Percentiles rank a stretch among this genome's conserved stretches.
These are phyloP conservation scores for Xylaria grammica DNA, from an alignment of 495 filamentous ascomycete species.

Conservation along the genomic window DNA sequence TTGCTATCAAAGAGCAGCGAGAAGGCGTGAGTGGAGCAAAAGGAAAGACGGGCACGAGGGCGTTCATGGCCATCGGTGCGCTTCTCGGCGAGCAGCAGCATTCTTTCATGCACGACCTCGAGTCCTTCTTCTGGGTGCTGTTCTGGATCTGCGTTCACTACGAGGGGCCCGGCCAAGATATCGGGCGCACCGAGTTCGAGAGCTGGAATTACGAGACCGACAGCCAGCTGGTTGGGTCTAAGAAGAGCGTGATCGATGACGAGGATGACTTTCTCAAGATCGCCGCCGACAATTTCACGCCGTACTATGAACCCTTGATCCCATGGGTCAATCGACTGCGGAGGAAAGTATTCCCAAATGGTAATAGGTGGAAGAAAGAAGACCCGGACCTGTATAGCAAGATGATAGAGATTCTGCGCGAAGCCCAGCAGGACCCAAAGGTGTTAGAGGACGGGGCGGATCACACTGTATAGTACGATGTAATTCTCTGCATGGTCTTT, in stretches of 20 bases:
- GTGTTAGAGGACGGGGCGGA: not conserved
- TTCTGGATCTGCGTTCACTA: constrained; percentile 56
- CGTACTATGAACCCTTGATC: constrained; percentile 42
- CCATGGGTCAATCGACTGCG: constrained; percentile 43
- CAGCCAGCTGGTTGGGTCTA: constrained; percentile 14
- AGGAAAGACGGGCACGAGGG: constrained; percentile 51
- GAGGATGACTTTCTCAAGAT: constrained; percentile 41
- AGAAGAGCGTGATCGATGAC: constrained; percentile 33
- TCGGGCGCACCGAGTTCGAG: constrained; percentile 27
- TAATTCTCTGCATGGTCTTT: not conserved
- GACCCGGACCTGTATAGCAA: constrained; percentile 33
- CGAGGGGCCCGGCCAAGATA: constrained; percentile 31
- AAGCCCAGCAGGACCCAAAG: constrained; percentile 9
- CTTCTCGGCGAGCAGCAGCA: constrained; percentile 44
- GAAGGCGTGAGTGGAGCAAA: constrained; percentile 41
- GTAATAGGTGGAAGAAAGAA: constrained; percentile 35
- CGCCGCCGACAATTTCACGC: constrained; percentile 38
- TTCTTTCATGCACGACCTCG: constrained; percentile 54
- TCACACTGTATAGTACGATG: not conserved
- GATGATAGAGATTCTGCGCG: constrained; percentile 35
- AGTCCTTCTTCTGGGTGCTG: constrained; percentile 62
- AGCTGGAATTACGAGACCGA: constrained; percentile 37
- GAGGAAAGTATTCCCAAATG: constrained; percentile 44
- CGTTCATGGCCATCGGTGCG: constrained; percentile 51
- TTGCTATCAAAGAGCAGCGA: constrained; percentile 44